Base-by-base conservation (phyloP, 768 basidiomycete genomes). In the Cystofilobasidium capitatum region DNA sequence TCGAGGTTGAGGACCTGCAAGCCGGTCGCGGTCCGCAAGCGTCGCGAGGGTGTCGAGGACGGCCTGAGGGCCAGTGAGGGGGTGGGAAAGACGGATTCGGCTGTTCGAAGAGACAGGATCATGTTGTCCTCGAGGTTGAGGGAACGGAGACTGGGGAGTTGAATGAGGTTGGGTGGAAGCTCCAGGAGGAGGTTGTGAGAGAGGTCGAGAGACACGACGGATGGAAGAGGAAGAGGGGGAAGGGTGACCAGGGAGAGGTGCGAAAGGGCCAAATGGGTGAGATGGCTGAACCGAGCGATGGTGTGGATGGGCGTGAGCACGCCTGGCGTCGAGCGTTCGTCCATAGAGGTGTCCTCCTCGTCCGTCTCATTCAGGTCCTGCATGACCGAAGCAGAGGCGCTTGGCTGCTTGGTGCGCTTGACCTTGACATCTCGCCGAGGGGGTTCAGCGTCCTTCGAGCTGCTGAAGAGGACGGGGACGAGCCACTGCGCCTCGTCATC, bases 131-230 rank as follows among this genome's bases (percentile, higher is more conserved):
- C 55, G 45, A 69, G 68, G 33, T 69, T 69, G 58, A 69, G 68
- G 29, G 58, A 35, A 22, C 51, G 44, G 1, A 69, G 42, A 20
- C 37, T 64, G 16, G 57, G 62, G 3, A 97, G 82, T 62, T 85
- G 83, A 42, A 83, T 83, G 74, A 91, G 88, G 66, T 96, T 89
- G 35, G 89, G 88, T 5, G 92, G 83, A 22, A 98, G 87, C 22
- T 93, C 92, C 75, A 94, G 91, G 71, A 99, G 91, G 84, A 99
- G 90, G 79, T 99, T 99, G 77, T 93, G 88, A 20, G 89, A 82
- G n/a, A 99, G 83, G 77, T 96, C 93, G 72, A 99, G 86, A n/a
- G 88, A 89, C 63, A 85, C 77, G 62, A 99, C 87, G 70, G 86
- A 88, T 73, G 86, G 84, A 29, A 99, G 83, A 1, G 68, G 7